Base-by-base conservation (phyloP, 768 basidiomycete genomes). In the Amanita rimosa region DNA sequence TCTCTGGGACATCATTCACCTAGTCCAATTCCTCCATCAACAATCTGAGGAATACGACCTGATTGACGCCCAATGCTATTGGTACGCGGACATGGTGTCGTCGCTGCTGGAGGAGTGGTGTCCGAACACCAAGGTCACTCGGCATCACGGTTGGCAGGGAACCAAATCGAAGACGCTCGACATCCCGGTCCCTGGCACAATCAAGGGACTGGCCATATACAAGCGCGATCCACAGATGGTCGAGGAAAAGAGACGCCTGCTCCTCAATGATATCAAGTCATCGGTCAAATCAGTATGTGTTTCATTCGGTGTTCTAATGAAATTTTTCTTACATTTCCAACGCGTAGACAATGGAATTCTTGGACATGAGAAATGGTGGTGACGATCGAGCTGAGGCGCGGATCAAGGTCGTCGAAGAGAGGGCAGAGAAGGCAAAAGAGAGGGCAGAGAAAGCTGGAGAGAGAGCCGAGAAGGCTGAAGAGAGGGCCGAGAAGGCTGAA, bases 11-110 rank as follows among this genome's bases (percentile, higher is more conserved):
- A 26, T 47, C 0, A 21, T 47, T 6, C 46, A 47, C 11, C 1
- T 38, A 0, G 22, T 47, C 8, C 13, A 29, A 17, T 26, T 27
- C 24, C n/a, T 47, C 21, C n/a, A 47, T 6, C 8, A 47, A 2
- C 4, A 36, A 11, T 37, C 22, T 14, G 36, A 37, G 9, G 34
- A 47, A n/a, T 38, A 47, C 16, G 14, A 14, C 10, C 6, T 27
- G 1, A 11, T 47, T 9, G 46, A 47, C 13, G 46, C 46, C 11
- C 46, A 47, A 33, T 47, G 46, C 17, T 47, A 47, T 21, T 47
- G 46, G 46, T 47, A 37, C 17, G 46, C 46, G 2, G 46, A 47
- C 29, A 47, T 24, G 35, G 16, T 47, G 9, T 37, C 36, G 3
- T 16, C 13, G 19, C 6, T 47, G 5, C 24, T 47, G 2, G 35